Evolutionary conservation across 768 basidiomycete species (phyloP), one percentile per base, ranked within the genome.

Genomic region (Myochromella boudieri): DNA sequence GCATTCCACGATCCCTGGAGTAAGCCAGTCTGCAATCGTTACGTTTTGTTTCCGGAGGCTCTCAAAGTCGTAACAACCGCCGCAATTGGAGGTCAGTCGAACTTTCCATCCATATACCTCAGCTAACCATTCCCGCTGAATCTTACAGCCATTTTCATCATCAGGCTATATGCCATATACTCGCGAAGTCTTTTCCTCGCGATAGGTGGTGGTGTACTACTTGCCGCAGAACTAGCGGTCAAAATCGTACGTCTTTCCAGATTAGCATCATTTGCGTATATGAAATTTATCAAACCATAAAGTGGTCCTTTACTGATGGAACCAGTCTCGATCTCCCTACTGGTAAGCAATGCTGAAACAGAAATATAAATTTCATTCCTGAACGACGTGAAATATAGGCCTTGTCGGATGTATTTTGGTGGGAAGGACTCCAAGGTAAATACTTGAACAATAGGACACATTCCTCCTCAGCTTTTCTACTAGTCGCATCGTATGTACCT

Each of bases 231-330:
- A 49, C 21, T 69, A 6, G 63, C 31, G 8, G 38, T 68, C 7
- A 71, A 69, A 48, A 68, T 68, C 27, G 69, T 71, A 43, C 17
- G 63, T 56, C 8, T 11, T 24, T 11, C 21, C n/a, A 24, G 37
- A n/a, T 49, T n/a, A 6, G 12, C n/a, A 32, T 37, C 24, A 20
- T 42, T 33, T 31, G 2, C 3, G 25, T 18, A 42, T 27, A 43
- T 36, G 21, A 24, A 37, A 8, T 37, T 44, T 15, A 25, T 22
- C n/a, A 5, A 18, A 31, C 28, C n/a, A 25, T 18, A 3, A 26
- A 70, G 68, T 70, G 66, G 65, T 64, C 68, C 17, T 69, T 70
- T 29, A 68, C 64, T 0, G 64, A 64, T 53, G 68, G 68, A 8
- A 63, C 57, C 3, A 61, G 59, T 24, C 47, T 70, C 10, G 39